These are phyloP conservation scores for Emmonsiellopsis sp. DNA, from an alignment of 2,329 filamentous ascomycete species.

Conservation along the genomic window DNA sequence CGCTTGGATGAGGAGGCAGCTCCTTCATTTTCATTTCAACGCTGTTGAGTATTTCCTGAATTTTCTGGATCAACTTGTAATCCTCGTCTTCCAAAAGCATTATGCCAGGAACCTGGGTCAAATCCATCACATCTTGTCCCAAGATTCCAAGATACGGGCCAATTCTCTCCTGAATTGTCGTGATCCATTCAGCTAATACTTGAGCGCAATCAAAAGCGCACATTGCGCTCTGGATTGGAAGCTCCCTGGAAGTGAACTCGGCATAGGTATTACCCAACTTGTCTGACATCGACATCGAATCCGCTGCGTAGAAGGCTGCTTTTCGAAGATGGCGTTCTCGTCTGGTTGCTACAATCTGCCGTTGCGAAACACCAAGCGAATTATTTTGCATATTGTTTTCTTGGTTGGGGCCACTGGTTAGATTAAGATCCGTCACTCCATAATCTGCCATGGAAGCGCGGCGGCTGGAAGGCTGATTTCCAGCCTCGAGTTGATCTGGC, in stretches of 20 bases:
- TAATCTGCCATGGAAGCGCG: constrained; percentile 29
- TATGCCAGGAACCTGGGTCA: constrained; percentile 70
- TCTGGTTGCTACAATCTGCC: constrained; percentile 43
- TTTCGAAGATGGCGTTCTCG: constrained; percentile 83
- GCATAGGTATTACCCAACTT: constrained; percentile 78
- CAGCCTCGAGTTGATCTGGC: constrained; percentile 17
- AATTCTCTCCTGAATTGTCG: constrained; percentile 88
- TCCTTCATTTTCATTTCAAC: constrained; percentile 71
- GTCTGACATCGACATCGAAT: constrained; percentile 81
- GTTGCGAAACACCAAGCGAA: constrained; percentile 23
- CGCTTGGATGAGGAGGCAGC: constrained; percentile 34
- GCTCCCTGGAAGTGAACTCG: constrained; percentile 71
- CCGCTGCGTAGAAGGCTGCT: constrained; percentile 90
- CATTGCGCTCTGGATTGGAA: constrained; percentile 83
- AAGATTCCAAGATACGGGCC: constrained; percentile 80
- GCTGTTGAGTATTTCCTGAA: constrained; percentile 66
- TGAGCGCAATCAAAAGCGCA: constrained; percentile 92
- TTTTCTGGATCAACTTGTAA: constrained; percentile 71
- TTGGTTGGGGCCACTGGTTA: constrained; percentile 28
- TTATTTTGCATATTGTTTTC: constrained; percentile 24
- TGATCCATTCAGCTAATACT: constrained; percentile 88
- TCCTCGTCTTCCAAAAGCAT: constrained; percentile 92
- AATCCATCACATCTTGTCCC: constrained; percentile 71
- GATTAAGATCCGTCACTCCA: constrained; percentile 26
- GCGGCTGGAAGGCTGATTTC: constrained; percentile 15